phyloP scores from a whole-genome alignment of 257 asterid species.

The Salvia rosmarinus region DNA sequence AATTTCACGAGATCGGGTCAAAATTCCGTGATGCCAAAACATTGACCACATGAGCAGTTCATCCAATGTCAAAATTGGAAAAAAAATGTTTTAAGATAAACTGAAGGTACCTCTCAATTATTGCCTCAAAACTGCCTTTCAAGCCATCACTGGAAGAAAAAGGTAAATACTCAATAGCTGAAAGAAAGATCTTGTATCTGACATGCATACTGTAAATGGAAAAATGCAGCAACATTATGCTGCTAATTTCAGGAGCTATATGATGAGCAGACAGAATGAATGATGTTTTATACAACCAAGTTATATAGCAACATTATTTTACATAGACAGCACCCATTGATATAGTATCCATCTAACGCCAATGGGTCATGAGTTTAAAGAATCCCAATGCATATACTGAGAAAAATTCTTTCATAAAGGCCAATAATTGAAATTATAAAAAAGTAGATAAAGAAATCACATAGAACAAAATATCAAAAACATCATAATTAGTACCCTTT shows the following conservation, averaged over 20 bases:
- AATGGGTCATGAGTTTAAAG: slow-evolving; percentile 20
- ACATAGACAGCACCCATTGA: slow-evolving; percentile 3
- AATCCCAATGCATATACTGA: slow-evolving; percentile 6
- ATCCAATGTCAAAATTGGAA: background rate
- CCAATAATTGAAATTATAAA: background rate
- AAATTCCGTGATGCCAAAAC: slow-evolving; percentile 54
- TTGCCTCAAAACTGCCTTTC: slow-evolving; percentile 92
- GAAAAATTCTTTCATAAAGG: background rate
- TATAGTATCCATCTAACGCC: slow-evolving; percentile 14
- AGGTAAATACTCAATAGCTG: slow-evolving; percentile 88
- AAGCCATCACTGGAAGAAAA: slow-evolving; percentile 71
- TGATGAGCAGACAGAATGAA: background rate
- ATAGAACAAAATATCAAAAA: background rate
- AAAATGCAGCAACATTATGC: slow-evolving; percentile 32
- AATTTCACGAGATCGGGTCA: slow-evolving; percentile 82
- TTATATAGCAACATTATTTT: slow-evolving; percentile 19
- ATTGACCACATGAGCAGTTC: slow-evolving; percentile 29
- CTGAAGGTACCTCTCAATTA: slow-evolving; percentile 73
- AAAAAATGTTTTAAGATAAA: slow-evolving; percentile 27
- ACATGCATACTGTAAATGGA: slow-evolving; percentile 70
- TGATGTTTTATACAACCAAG: slow-evolving; percentile 16
- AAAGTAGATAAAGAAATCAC: background rate
- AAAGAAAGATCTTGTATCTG: slow-evolving; percentile 82
- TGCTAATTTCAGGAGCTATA: slow-evolving; percentile 23
- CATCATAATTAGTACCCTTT: slow-evolving; percentile 14